Base-by-base conservation (phyloP, 225 moss, liverwort and hornwort genomes). In the Polytrichum formosum region DNA sequence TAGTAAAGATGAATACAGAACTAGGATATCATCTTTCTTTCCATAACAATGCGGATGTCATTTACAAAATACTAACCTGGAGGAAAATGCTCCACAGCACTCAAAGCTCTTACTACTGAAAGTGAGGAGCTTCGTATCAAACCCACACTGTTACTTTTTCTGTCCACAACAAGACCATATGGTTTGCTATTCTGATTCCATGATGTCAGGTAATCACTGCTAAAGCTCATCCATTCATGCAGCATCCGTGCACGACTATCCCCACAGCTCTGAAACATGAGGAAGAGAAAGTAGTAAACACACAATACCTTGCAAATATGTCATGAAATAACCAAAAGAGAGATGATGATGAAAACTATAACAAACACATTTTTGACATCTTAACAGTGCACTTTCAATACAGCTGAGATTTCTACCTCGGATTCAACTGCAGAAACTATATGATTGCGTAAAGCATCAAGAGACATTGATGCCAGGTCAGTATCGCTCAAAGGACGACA, bases 191-290 rank as follows among this genome's bases (percentile, higher is more conserved):
- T 81, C 31, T 77, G 82, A 69, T 69, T 85, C 94, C 92, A 98
- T 26, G 87, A 78, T 67, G 79, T 83, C 13, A 88, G 26, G 70
- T 98, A 98, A 18, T 81, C 87, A 72, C 63, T 70, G 64, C 86
- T 82, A 74, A 98, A 94, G 73, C 68, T 82, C 78, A 85, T 91
- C 98, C 98, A 98, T 74, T 85, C 92, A 69, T 98, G 86, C 75
- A 94, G 80, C 69, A 77, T 65, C 56, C 75, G 86, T 35, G 86
- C 86, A 82, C 74, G 83, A 73, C 78, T 86, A 56, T 83, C 81
- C 56, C 83, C 79, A 73, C 83, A 83, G 77, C 77, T 79, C 89
- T 89, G 86, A 75, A 69, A 61, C 62, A 79, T 74, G 7, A 29
- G 4, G 23, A 71, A 21, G 35, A 46, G 46, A 16, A 46, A 13